Base-by-base conservation (phyloP, 1,284 basidiomycete species). In the Mycosarcoma maydis region DNA sequence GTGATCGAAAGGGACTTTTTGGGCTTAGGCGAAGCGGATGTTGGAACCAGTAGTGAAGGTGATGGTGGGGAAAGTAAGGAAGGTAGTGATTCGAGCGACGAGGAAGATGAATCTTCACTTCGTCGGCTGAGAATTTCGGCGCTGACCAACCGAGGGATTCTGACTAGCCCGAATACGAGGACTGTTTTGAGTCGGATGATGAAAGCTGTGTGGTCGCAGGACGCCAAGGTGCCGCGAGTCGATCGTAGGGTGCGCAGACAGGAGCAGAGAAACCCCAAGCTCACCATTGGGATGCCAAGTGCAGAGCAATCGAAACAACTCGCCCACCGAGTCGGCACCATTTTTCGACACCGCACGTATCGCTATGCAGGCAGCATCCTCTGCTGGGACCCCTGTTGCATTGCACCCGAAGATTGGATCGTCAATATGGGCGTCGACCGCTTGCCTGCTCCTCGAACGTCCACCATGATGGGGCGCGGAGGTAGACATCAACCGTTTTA, bases 291-390 rank as follows among this genome's bases (percentile, higher is more conserved):
- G 6, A 29, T 29, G 6, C 27, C 13, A 29, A 29, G 7, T 29
- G 7, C 27, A 6, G 27, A 29, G 27, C n/a, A n/a, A n/a, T n/a
- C n/a, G n/a, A n/a, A n/a, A n/a, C 24, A 34, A n/a, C 44, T 68
- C 26, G 41, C 44, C 1, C 52, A 59, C 23, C 47, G 57, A 4
- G 54, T 76, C 4, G 73, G 73, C 7, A 75, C 72, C 4, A 27
- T 76, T 13, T 76, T 76, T 39, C 48, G 52, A 9, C 73, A 76
- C 34, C 57, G 72, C 6, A 68, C 52, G n/a, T 75, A 65, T 20
- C 55, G 64, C n/a, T 75, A 75, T 27, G 44, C 34, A 0, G 73
- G 68, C 19, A 45, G 43, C 17, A 61, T 71, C 17, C 44, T 68
- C 1, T 55, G 60, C 7, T 75, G 73, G 73, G 64, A 69, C n/a